Percentiles rank a stretch among this genome's conserved stretches.
Conservation (phyloP, 306 rosid genomes). For the Dicorynia guianensis region DNA sequence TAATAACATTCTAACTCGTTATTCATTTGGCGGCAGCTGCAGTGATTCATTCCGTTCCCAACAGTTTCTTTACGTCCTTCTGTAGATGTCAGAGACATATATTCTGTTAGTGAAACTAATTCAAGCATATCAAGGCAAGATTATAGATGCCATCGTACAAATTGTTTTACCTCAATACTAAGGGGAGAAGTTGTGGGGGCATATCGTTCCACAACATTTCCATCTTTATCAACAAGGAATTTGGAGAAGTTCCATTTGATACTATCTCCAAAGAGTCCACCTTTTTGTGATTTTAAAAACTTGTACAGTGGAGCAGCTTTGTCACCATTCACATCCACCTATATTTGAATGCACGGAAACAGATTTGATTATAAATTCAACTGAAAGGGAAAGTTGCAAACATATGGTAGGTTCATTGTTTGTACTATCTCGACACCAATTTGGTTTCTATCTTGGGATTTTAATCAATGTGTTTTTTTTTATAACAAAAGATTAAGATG, state of each 20-base stretch:
- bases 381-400: background rate
- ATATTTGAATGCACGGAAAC: slow-evolving; percentile 12
- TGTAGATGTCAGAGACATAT: slow-evolving; percentile 43
- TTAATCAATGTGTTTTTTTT: too few species aligned
- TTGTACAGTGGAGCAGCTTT: slow-evolving; percentile 82
- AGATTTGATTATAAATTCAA: slow-evolving; percentile 11
- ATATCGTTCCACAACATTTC: slow-evolving; percentile 89
- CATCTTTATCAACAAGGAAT: slow-evolving; percentile 89
- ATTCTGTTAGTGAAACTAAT: slow-evolving; percentile 4
- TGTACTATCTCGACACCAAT: background rate
- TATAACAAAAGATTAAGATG: too few species aligned
- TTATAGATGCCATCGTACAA: background rate
- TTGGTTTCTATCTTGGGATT: background rate
- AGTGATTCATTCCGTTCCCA: slow-evolving; percentile 47
- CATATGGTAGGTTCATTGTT: background rate
- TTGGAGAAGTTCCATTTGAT: slow-evolving; percentile 97
- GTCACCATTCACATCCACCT: slow-evolving; percentile 85
- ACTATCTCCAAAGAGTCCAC: slow-evolving; percentile 82
- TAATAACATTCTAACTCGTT: background rate
- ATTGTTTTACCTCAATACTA: slow-evolving; percentile 77
- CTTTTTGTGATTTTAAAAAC: slow-evolving; percentile 85
- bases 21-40: slow-evolving; percentile 35
- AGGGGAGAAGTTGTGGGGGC: slow-evolving; percentile 97
- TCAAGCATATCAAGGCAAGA: background rate
- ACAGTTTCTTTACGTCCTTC: slow-evolving; percentile 65